A percentile compares a stretch with the other conserved stretches of the same genome.
Evolutionary conservation across 768 basidiomycete species (phyloP).

Genomic region (Macrolepiota dolichaula): DNA sequence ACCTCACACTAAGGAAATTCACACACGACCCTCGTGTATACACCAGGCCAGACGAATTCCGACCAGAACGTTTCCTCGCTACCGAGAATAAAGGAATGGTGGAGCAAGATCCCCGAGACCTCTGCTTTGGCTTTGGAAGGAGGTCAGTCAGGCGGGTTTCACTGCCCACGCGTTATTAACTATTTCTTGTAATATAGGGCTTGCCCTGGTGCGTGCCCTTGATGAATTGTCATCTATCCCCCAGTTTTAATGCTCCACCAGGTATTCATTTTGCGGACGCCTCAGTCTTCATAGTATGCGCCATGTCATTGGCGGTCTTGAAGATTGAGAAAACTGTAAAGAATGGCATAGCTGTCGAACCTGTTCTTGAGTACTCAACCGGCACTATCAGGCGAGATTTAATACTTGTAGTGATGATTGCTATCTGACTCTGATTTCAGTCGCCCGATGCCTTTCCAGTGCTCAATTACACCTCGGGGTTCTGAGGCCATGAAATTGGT

Average conservation of each 20-base stretch:
- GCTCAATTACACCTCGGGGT: constrained; percentile 58
- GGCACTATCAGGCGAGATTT: constrained; percentile 58
- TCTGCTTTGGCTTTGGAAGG: constrained; percentile 72
- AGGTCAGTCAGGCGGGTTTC: constrained; percentile 33
- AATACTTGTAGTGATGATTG: not conserved
- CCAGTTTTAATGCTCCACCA: constrained; percentile 17
- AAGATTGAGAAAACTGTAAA: constrained; percentile 45
- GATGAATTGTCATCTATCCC: not conserved
- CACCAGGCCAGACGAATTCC: constrained; percentile 50
- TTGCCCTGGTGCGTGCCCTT: constrained; percentile 39
- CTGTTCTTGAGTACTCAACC: constrained; percentile 52
- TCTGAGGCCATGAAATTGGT: constrained; percentile 53
- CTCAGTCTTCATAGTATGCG: constrained; percentile 50
- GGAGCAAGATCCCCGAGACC: constrained; percentile 53
- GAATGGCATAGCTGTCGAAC: constrained; percentile 43
- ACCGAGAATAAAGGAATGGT: constrained; percentile 32
- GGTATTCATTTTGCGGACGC: constrained; percentile 54
- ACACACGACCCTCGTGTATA: constrained; percentile 54
- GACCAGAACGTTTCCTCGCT: constrained; percentile 58
- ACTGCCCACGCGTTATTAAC: constrained; percentile 10
- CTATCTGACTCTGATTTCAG: constrained; percentile 25
- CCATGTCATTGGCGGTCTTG: constrained; percentile 49
- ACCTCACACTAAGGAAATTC: constrained; percentile 35
- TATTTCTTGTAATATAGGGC: constrained; percentile 25
- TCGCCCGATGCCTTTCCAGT: constrained; percentile 63